A percentile compares a stretch with the other conserved stretches of the same genome.
These are phyloP conservation scores for Colletotrichum neosansevieriae DNA, from an alignment of 2,329 filamentous ascomycete genomes.

Conservation along the genomic window DNA sequence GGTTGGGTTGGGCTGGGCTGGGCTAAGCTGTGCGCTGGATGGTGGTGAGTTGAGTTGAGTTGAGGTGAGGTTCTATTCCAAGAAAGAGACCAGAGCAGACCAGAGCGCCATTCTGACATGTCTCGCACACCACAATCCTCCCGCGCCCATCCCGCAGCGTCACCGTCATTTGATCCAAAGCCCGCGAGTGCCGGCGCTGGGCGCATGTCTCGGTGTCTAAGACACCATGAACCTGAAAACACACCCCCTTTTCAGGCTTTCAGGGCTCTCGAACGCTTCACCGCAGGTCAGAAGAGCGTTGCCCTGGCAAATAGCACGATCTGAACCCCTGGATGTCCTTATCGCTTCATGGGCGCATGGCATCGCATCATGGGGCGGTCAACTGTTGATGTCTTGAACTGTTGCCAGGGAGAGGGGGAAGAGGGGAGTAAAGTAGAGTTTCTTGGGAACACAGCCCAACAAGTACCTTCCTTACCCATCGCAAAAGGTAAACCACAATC, in stretches of 20 bases:
- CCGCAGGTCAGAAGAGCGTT: conserved; percentile 36
- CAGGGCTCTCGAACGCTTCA: conserved; percentile 19
- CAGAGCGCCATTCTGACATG: conserved; percentile 26
- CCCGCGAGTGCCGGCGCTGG: conserved; percentile 24
- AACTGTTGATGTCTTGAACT: neutral
- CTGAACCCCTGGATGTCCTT: conserved; percentile 12
- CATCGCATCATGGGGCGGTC: conserved; percentile 18
- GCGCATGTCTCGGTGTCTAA: conserved; percentile 37
- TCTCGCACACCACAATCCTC: conserved; percentile 30
- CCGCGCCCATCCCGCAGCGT: conserved; percentile 31
- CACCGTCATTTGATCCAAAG: conserved; percentile 38
- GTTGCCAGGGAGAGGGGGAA: conserved; percentile 5
- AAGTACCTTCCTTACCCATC: neutral
- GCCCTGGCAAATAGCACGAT: conserved; percentile 13
- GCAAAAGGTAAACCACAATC: neutral
- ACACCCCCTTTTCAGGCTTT: neutral
- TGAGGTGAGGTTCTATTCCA: conserved; percentile 1
- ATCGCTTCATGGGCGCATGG: conserved; percentile 24
- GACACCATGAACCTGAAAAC: neutral
- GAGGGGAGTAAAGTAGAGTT: neutral
- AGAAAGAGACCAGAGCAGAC: neutral
- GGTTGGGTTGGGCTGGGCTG: neutral
- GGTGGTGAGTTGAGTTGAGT: neutral
- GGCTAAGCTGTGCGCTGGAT: neutral
- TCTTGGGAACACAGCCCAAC: neutral